Evolutionary conservation across 106 monocot genomes (phyloP), one percentile per base, ranked within the genome.

Genomic region (Amphibolis antarctica): DNA sequence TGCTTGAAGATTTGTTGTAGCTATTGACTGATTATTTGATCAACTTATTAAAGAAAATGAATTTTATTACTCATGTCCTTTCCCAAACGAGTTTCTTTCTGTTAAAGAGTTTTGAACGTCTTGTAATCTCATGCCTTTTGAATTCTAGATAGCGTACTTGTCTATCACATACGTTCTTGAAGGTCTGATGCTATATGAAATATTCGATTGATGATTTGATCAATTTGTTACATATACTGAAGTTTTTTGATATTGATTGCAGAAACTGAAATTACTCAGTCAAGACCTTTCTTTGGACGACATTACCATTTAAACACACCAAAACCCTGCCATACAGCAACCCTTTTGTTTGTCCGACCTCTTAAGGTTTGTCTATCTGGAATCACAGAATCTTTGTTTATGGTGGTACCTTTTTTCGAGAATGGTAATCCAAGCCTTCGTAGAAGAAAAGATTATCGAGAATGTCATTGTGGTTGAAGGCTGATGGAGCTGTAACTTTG

Each of bases 191-290:
- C 4, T 24, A 23, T 10, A 9, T 9, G 24, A 10, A 64, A 57
- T 18, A 44, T 12, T 56, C 27, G 28, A 36, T 55, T 68, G 44
- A 10, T 13, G 26, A 56, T 56, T 24, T 36, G 15, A 1, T 65
- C 0, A 12, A 60, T 7, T 36, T 36, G 52, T 2, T 75, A 44
- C 81, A 84, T 81, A 84, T 84, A 84, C 30, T 88, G 15, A 88
- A 83, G 81, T 65, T 84, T n/a, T n/a, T n/a, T n/a, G n/a, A n/a
- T n/a, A n/a, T n/a, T n/a, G n/a, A 57, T 2, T 75, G 48, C 81
- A 84, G 84, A 84, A 88, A 84, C 30, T 88, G 15, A 88, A 83
- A 78, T 65, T 84, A 70, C 67, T 88, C 49, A 67, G 69, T 69
- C 74, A 83, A 63, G 88, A 83, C 17, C 53, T 81, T 28, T 76